These are phyloP conservation scores for Phytophthora multivora DNA, from an alignment of 352 stramenopile species.

Conservation along the genomic window DNA sequence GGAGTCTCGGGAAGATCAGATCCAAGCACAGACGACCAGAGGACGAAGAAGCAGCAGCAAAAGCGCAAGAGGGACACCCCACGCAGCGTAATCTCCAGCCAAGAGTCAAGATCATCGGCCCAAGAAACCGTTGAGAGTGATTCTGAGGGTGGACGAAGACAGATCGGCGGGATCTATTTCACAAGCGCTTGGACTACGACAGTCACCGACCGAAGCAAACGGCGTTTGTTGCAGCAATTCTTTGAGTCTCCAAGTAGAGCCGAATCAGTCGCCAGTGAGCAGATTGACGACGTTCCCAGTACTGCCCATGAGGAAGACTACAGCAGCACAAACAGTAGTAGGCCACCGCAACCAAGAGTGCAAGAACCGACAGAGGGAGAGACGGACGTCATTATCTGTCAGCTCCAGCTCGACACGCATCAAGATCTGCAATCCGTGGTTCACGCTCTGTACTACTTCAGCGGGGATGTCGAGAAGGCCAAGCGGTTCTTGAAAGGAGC, in stretches of 20 bases:
- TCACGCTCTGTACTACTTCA: conserved; percentile 53
- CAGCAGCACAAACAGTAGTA: not conserved
- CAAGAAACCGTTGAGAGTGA: not conserved
- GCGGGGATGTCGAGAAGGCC: conserved; percentile 34
- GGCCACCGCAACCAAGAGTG: not conserved
- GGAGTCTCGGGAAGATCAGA: not conserved
- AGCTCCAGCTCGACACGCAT: conserved; percentile 42
- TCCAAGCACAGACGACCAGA: not conserved
- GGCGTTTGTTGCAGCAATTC: conserved; percentile 23
- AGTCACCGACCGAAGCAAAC: conserved; percentile 17
- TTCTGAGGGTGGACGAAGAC: not conserved
- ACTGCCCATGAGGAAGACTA: not conserved
- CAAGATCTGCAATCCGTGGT: conserved; percentile 31
- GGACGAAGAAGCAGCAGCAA: conserved; percentile 11
- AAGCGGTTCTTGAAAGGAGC: conserved; percentile 39
- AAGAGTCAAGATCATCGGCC: not conserved
- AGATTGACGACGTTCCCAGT: not conserved
- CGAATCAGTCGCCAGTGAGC: not conserved
- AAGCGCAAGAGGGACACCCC: conserved; percentile 14
- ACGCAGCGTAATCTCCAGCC: not conserved
- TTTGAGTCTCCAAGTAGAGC: conserved; percentile 19
- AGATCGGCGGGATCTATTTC: conserved; percentile 21
- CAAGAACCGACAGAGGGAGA: conserved; percentile 30
- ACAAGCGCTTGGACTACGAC: conserved; percentile 21
- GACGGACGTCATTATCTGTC: conserved; percentile 31